Evolutionary conservation across 768 basidiomycete species (phyloP), one percentile per base, ranked within the genome.

Genomic region (Tubosaeta brunneosetosa): DNA sequence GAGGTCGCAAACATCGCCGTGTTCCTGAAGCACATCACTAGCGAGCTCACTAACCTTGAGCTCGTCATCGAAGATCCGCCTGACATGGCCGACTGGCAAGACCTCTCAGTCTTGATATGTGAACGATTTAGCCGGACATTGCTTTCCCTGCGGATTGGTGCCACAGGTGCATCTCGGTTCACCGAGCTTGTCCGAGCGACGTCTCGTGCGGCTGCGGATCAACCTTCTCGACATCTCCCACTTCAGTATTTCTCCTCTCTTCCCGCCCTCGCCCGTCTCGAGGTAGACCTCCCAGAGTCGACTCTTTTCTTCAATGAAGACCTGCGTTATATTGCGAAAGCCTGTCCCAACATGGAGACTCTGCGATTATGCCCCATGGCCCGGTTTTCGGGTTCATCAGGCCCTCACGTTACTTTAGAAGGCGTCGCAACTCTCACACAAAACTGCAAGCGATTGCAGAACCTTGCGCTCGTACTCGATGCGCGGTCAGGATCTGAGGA

Each of bases 41-140:
- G 79, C 65, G 74, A 78, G n/a, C 69, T 90, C 62, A 73, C 75
- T n/a, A 77, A 79, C 47, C 74, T 91, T 49, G 88, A 90, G 45
- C 79, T 91, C 36, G 74, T 84, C 65, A 85, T 91, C 58, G 88
- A 91, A 57, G 88, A 91, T 59, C 86, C 88, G 14, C 86, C 86
- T 19, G 82, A 83, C 62, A 77, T 77, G 52, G 78, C 77, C 8
- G 87, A 90, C 61, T 91, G 88, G 88, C 82, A 81, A 55, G 82
- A 88, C 56, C 74, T 90, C 17, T 86, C 81, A 38, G 70, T 69
- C 43, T 63, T 85, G 61, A 75, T 90, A 47, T 82, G 77, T 58
- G 81, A 86, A 56, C 72, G 77, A 58, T 87, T 88, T 59, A 74
- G 77, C 13, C 66, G 74, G 43, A 78, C 81, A 13, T 71, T 91